Base-by-base conservation (phyloP, 208 protist species). In the Acanthamoeba lenticulata region DNA sequence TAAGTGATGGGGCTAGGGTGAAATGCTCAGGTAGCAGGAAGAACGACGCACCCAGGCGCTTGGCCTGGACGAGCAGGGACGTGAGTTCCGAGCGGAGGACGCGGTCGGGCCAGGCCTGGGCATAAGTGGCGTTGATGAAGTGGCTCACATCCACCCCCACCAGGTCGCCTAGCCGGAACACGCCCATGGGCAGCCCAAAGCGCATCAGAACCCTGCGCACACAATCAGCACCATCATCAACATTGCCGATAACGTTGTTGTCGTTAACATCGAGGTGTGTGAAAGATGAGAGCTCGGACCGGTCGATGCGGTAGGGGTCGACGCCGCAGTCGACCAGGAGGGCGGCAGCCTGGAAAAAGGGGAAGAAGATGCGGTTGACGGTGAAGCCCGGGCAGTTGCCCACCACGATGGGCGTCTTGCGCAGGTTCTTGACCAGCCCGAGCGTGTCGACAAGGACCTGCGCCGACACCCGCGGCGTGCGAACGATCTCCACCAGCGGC, bases 91-190 rank as follows among this genome's bases (percentile, higher is more conserved):
- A 95, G 17, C 17, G 21, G 72, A 94, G 94, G 27, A 79, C 60
- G 19, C 94, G 86, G 38, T 95, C 90, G 34, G 88, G 52, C 44
- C 57, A 95, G 6, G 94, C 94, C 27, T 36, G 4, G 44, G 40
- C 44, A 40, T 92, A 92, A 19, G 67, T 94, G 5, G 32, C 62
- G 52, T 91, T 60, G 36, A 94, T 77, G 45, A 74, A 94, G 21
- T 94, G 62, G 21, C 57, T 81, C 24, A 98, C 96, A 88, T 99
- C 97, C 29, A 98, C 88, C 2, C 98, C 98, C 40, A 97, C 96
- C 36, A 98, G 90, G 90, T 99, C 98, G 69, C 97, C 96, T 93
- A 98, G 65, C 88, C 97, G 94, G 38, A 99, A 98, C 44, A 98
- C 36, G 19, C 98, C 98, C 77, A 97, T 94, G 38, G 94, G 94